Evolutionary conservation across 768 basidiomycete species (phyloP).

Genomic region (Goffeauzyma gilvescens): DNA sequence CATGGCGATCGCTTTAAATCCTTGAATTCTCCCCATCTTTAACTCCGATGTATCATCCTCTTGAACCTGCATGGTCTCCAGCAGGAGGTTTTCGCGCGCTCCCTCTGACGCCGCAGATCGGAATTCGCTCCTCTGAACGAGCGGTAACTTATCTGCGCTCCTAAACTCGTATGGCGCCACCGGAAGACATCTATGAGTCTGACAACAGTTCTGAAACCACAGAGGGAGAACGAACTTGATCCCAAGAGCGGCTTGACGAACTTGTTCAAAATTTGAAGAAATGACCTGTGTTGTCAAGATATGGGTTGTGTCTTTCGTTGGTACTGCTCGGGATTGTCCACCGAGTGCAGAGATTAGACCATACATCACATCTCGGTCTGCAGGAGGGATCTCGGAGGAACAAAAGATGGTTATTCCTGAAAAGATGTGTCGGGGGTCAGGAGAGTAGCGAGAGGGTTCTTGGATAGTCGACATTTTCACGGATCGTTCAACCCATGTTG

Average conservation of each 20-base stretch:
- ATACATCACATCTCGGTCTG: slow-evolving; percentile 54
- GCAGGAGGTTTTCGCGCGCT: background rate
- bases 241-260: slow-evolving; percentile 11
- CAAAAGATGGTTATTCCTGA: slow-evolving; percentile 56
- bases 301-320: slow-evolving; percentile 75
- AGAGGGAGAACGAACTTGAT: slow-evolving; percentile 65
- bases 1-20: slow-evolving; percentile 5
- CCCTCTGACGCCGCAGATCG: no score
- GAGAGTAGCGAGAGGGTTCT: slow-evolving; percentile 56
- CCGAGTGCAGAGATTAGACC: slow-evolving; percentile 58
- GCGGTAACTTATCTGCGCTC: background rate
- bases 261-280: background rate
- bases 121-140: no score
- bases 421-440: slow-evolving; percentile 60
- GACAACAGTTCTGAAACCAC: slow-evolving; percentile 39
- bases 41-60: slow-evolving; percentile 8
- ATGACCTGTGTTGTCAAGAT: slow-evolving; percentile 40
- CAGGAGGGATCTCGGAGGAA: slow-evolving; percentile 45
- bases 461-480: no score
- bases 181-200: background rate
- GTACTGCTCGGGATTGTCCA: slow-evolving; percentile 56
- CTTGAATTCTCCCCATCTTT: slow-evolving; percentile 1
- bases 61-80: background rate
- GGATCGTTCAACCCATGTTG: no score
- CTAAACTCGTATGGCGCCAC: background rate